Evolutionary conservation across 805 yeast species (phyloP), one percentile per base, ranked within the genome.

Genomic region (Candida coquimbonensis): DNA sequence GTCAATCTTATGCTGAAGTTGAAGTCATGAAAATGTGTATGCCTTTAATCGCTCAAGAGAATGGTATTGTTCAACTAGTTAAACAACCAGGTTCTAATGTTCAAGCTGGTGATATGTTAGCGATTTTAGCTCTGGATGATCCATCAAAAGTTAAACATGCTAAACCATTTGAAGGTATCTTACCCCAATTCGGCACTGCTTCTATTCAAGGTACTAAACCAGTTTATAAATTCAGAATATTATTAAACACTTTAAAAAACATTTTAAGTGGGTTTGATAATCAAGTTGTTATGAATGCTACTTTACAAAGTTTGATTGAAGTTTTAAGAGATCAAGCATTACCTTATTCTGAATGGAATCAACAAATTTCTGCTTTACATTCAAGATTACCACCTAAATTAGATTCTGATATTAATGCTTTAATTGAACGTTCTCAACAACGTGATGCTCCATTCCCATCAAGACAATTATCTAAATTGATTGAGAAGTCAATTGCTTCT

Each of bases 11-110:
- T 61, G 99, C 99, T 37, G 99, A 93, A 71, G 96, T 93, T 47
- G 99, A 93, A 71, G 99, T 93, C 55, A 93, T 93, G 99, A 93
- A 93, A 69, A 93, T 93, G 99, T 89, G 90, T 68, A 93, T 93
- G 97, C 97, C 99, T 42, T 76, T 93, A 59, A 72, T 90, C 60
- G 91, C 97, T 19, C 87, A 82, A 66, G 99, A 91, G 66, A 84
- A 86, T 59, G 99, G 99, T 75, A 73, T 77, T 48, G 87, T 90
- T 44, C 97, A 91, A 70, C 72, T 89, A 38, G 80, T 93, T 63
- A 91, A 93, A 68, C 99, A 93, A 71, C 98, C 99, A 9, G 99
- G 99, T 44, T 84, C 98, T n/a, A 88, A 95, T 26, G 84, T 93
- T 48, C 79, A 80, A 56, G 97, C 97, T 41, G 99, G 99, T 70